These are phyloP conservation scores for Ceratocystis alfenasii DNA, from an alignment of 2,329 filamentous ascomycete species.

Conservation along the genomic window DNA sequence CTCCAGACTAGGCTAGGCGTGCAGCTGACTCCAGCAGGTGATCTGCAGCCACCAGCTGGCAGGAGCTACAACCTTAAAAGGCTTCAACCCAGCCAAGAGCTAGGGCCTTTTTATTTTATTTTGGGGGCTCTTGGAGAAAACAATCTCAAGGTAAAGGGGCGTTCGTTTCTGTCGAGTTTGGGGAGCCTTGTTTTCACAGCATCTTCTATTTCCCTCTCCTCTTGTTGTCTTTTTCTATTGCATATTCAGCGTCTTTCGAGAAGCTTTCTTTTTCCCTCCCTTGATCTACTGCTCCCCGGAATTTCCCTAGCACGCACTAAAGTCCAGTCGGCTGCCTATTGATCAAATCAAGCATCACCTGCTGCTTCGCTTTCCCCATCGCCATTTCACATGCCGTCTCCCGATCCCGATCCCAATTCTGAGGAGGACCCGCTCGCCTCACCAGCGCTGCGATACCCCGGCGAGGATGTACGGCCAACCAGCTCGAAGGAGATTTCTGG, in stretches of 20 bases:
- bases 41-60: neutral
- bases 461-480: constrained; percentile 80
- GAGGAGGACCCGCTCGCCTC: constrained; percentile 26
- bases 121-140: neutral
- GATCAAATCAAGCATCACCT: neutral
- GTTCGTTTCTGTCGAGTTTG: too few relatives aligned
- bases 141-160: too few relatives aligned
- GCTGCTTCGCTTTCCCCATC: neutral
- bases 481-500: constrained; percentile 77
- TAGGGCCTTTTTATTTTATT: neutral
- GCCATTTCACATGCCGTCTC: neutral
- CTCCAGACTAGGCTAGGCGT: neutral
- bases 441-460: constrained; percentile 45
- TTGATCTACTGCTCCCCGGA: too few relatives aligned
- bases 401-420: neutral
- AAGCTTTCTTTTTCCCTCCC: too few relatives aligned
- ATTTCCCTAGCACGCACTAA: too few relatives aligned
- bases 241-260: too few relatives aligned
- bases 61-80: neutral
- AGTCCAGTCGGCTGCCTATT: too few relatives aligned
- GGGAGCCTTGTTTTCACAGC: too few relatives aligned
- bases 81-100: neutral
- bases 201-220: too few relatives aligned
- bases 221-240: too few relatives aligned
- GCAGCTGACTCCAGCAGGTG: neutral